Evolutionary conservation across 2,329 filamentous ascomycete genomes (phyloP).

Genomic region (Aspergillus cejpii): DNA sequence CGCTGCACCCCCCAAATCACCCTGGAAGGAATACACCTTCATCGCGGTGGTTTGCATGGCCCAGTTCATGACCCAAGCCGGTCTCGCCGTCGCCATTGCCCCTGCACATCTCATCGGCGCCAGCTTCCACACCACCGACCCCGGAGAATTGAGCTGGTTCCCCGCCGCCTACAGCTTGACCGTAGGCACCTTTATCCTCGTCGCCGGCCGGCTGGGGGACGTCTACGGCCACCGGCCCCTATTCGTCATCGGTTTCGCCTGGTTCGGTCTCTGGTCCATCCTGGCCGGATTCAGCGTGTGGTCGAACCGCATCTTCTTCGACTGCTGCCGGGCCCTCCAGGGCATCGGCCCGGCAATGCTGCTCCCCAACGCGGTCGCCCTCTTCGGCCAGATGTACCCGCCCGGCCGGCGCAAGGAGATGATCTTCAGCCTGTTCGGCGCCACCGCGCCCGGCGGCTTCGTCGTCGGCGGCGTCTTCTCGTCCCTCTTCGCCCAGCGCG

Average conservation of each 20-base stretch:
- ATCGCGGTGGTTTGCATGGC: slow-evolving; percentile 28
- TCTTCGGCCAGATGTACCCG: slow-evolving; percentile 54
- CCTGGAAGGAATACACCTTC: slow-evolving; percentile 24
- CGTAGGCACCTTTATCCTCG: slow-evolving; percentile 32
- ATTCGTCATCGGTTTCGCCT: slow-evolving; percentile 33
- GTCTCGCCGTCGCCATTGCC: slow-evolving; percentile 44
- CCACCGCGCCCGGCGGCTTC: slow-evolving; percentile 42
- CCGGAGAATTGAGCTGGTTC: slow-evolving; percentile 48
- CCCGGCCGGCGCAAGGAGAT: slow-evolving; percentile 54
- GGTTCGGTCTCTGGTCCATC: slow-evolving; percentile 35
- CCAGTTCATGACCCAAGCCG: slow-evolving; percentile 41
- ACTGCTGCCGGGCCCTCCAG: slow-evolving; percentile 49
- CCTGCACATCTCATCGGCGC: slow-evolving; percentile 44
- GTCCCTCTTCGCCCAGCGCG: slow-evolving; percentile 36
- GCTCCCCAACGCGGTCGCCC: slow-evolving; percentile 58
- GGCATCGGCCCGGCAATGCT: slow-evolving; percentile 55
- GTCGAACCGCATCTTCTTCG: slow-evolving; percentile 43
- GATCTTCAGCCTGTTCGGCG: slow-evolving; percentile 50
- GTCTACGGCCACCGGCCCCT: slow-evolving; percentile 34
- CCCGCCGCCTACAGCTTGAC: slow-evolving; percentile 50
- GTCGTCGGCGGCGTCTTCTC: slow-evolving; percentile 39
- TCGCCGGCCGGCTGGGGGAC: slow-evolving; percentile 35
- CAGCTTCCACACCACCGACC: slow-evolving; percentile 39
- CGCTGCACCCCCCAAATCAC: slow-evolving; percentile 7
- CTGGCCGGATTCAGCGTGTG: slow-evolving; percentile 34